phyloP scores from a whole-genome alignment of 192 early-diverging fungal species.

The Backusella sp. region DNA sequence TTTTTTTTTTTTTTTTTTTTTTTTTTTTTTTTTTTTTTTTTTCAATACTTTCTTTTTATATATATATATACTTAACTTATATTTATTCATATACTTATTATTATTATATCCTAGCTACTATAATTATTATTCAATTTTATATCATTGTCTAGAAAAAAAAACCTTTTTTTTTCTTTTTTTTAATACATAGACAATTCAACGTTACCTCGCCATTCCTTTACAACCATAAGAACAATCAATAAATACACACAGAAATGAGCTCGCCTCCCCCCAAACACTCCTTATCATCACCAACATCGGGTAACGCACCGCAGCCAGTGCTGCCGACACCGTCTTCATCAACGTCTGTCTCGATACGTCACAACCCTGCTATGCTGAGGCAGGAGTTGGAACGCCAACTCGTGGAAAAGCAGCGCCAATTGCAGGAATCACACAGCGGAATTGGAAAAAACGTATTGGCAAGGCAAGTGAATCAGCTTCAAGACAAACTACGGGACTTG shows the following conservation, averaged over 20 bases:
- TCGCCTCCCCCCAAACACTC: conserved; percentile 30
- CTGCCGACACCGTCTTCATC: conserved; percentile 31
- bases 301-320: conserved; percentile 10
- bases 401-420: conserved; percentile 23
- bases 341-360: conserved; percentile 10
- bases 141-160: no score
- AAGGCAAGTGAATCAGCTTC: conserved; percentile 19
- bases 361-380: conserved; percentile 1
- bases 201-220: neutral
- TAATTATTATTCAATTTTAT: no score
- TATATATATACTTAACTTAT: no score
- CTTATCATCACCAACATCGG: conserved; percentile 25
- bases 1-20: no score
- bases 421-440: conserved; percentile 18
- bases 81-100: no score
- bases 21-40: no score
- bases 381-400: conserved; percentile 27
- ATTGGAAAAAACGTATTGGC: conserved; percentile 29
- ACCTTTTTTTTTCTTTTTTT: neutral
- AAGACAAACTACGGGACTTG: conserved; percentile 19
- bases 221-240: no score
- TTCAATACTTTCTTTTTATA: no score
- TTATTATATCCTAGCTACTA: no score
- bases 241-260: conserved; percentile 1
- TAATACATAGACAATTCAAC: neutral